Evolutionary conservation across 2,329 filamentous ascomycete genomes (phyloP).

Genomic region (Aspergillus floridensis): DNA sequence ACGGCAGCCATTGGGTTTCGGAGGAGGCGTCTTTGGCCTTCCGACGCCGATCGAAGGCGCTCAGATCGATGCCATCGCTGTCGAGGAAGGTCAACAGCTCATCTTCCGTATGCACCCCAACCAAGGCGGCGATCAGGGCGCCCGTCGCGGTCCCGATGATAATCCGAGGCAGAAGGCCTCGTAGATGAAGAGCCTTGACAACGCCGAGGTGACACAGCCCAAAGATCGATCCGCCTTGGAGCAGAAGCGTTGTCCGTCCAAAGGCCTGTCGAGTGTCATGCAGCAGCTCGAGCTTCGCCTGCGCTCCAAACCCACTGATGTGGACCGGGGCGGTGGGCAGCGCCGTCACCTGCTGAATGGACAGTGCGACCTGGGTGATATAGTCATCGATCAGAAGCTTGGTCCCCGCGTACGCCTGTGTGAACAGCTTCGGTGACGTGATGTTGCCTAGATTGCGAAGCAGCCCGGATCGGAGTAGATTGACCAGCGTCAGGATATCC

Average conservation of each 20-base stretch:
- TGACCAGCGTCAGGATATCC: conserved; percentile 72
- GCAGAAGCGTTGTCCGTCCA: conserved; percentile 77
- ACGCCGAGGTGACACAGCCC: conserved; percentile 88
- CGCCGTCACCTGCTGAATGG: conserved; percentile 71
- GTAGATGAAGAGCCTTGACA: conserved; percentile 78
- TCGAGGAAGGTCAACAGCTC: conserved; percentile 75
- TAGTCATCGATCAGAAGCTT: conserved; percentile 92
- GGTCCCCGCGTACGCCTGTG: conserved; percentile 80
- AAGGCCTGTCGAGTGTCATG: conserved; percentile 87
- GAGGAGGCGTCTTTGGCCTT: conserved; percentile 15
- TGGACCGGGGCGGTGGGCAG: conserved; percentile 58
- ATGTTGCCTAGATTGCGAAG: conserved; percentile 91
- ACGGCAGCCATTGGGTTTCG: conserved; percentile 11
- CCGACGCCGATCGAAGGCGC: conserved; percentile 63
- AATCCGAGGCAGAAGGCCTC: conserved; percentile 79
- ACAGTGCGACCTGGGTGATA: conserved; percentile 76
- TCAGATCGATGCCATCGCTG: conserved; percentile 77
- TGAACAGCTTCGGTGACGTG: conserved; percentile 75
- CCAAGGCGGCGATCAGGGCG: conserved; percentile 81
- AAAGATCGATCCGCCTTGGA: conserved; percentile 90
- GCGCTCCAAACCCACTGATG: conserved; percentile 59
- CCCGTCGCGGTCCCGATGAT: conserved; percentile 90
- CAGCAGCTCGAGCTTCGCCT: conserved; percentile 80
- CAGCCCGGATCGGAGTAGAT: conserved; percentile 72
- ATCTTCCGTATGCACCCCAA: conserved; percentile 82